These are phyloP conservation scores for Alisma plantagoaquatica DNA, from an alignment of 106 monocot genomes.

Conservation along the genomic window DNA sequence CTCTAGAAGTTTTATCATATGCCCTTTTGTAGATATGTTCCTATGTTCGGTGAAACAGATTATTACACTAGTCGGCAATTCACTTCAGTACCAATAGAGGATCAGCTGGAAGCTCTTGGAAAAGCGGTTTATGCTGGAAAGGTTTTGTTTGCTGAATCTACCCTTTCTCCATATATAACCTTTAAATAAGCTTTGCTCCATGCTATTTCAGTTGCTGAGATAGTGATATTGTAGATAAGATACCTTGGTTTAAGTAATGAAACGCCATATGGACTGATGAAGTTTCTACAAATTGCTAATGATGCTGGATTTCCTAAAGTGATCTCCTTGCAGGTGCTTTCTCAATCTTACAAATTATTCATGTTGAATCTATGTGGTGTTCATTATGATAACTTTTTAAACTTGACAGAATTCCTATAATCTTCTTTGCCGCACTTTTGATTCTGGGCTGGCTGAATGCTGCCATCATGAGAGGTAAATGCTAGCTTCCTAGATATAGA, in stretches of 20 bases:
- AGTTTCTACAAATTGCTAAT: slow-evolving; percentile 64
- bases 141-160: no score
- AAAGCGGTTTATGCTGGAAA: slow-evolving; percentile 79
- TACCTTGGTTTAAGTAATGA: slow-evolving; percentile 92
- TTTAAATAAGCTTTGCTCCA: no score
- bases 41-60: slow-evolving; percentile 99
- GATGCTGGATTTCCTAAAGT: slow-evolving; percentile 30
- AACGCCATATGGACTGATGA: slow-evolving; percentile 94
- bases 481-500: no score
- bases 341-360: background rate
- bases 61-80: slow-evolving; percentile 65
- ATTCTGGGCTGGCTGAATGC: slow-evolving; percentile 87
- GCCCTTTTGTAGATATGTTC: slow-evolving; percentile 70
- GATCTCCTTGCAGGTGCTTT: slow-evolving; percentile 55
- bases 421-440: slow-evolving; percentile 83
- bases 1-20: no score
- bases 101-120: slow-evolving; percentile 66
- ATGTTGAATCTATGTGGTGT: background rate
- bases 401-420: slow-evolving; percentile 68
- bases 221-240: slow-evolving; percentile 55
- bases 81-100: slow-evolving; percentile 55
- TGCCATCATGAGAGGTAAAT: slow-evolving; percentile 90
- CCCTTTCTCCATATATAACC: no score
- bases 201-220: background rate
- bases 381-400: background rate